phyloP scores from a whole-genome alignment of 257 asterid genomes.

The Pogostemon cablin region DNA sequence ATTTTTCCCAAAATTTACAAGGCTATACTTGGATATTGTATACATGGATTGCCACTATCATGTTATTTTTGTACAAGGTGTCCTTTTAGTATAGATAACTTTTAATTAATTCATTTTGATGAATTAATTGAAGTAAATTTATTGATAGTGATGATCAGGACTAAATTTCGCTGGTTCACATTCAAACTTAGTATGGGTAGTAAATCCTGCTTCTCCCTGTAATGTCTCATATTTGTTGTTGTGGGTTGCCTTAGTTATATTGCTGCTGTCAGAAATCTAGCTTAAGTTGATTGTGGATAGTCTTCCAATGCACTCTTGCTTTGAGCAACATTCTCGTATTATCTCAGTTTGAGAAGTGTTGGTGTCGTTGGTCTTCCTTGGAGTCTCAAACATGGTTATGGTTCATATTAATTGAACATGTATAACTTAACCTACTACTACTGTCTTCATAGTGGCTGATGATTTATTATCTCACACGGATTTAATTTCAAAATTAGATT shows the following conservation, averaged over 20 bases:
- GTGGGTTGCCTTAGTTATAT: constrained; percentile 10
- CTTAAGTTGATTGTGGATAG: background rate
- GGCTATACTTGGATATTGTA: constrained; percentile 17
- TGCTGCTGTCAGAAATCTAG: background rate
- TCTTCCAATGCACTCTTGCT: constrained; percentile 5
- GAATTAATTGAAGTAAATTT: constrained; percentile 20
- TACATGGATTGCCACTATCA: constrained; percentile 1
- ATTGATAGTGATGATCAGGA: background rate
- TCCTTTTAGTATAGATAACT: constrained; percentile 3
- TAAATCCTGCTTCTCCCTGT: constrained; percentile 14
- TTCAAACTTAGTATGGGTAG: constrained; percentile 8
- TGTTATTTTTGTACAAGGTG: constrained; percentile 4
- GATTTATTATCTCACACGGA: constrained; percentile 12
- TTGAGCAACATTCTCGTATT: constrained; percentile 11
- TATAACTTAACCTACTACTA: constrained; percentile 19
- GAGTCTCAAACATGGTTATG: constrained; percentile 3
- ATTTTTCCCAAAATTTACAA: background rate
- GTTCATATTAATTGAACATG: background rate
- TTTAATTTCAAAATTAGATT: constrained; percentile 14
- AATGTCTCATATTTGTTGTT: background rate
- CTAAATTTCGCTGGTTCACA: constrained; percentile 2
- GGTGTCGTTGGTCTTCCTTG: constrained; percentile 19
- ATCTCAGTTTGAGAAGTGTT: background rate
- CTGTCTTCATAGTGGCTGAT: constrained; percentile 8
- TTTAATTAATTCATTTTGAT: constrained; percentile 13